phyloP scores from a whole-genome alignment of 169 alveolate genomes.

The Eimeria tenella region DNA sequence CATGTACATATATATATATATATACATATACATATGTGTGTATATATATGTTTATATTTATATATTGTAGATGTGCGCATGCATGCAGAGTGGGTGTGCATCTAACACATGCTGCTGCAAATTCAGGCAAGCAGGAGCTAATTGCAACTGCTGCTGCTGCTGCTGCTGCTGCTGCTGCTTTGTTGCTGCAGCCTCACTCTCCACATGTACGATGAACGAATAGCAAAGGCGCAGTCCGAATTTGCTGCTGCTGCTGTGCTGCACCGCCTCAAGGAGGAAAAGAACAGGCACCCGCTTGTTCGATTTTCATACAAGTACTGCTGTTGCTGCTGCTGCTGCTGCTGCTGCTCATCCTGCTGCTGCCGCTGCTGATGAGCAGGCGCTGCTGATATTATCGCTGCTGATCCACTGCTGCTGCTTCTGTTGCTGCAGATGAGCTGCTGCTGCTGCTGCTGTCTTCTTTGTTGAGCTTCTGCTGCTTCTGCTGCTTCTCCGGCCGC shows the following conservation, averaged over 20 bases:
- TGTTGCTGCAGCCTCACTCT: not conserved
- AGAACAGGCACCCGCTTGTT: constrained; percentile 34
- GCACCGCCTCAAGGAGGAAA: constrained; percentile 40
- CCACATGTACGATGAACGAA: constrained; percentile 27
- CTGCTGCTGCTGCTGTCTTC: not conserved
- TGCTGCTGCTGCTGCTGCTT: not conserved
- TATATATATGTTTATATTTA: too few species aligned
- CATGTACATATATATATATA: too few species aligned
- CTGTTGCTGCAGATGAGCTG: not conserved
- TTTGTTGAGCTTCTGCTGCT: not conserved
- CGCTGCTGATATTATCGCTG: not conserved
- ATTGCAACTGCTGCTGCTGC: not conserved
- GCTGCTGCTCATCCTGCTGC: not conserved
- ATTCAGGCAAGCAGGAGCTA: too few species aligned
- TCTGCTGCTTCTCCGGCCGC: not conserved
- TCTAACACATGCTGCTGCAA: too few species aligned
- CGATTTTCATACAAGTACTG: constrained; percentile 38
- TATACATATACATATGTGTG: too few species aligned
- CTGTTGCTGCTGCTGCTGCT: not conserved
- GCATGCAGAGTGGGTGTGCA: too few species aligned
- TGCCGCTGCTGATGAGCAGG: not conserved
- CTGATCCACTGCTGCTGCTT: not conserved
- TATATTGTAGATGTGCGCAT: too few species aligned
- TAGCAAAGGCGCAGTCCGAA: constrained; percentile 17
- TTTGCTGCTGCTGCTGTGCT: constrained; percentile 27